These are phyloP conservation scores for Fusarium nodosum DNA, from an alignment of 2,329 filamentous ascomycete species.

Conservation along the genomic window DNA sequence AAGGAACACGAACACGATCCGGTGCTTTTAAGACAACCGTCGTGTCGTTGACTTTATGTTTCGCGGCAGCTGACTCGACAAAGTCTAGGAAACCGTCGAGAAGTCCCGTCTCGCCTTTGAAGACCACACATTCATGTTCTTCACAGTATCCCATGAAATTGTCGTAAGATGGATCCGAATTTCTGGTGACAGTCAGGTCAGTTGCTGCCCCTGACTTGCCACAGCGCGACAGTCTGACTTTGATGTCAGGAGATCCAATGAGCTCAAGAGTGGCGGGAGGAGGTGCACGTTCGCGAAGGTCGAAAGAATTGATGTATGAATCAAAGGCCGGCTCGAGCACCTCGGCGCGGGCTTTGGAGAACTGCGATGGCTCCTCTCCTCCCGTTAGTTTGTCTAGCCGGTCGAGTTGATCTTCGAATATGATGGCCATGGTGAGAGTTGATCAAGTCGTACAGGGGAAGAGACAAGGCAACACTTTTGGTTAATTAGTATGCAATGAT, in stretches of 20 bases:
- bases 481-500: no score
- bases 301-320: slow-evolving; percentile 27
- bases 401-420: slow-evolving; percentile 14
- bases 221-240: slow-evolving; percentile 21
- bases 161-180: slow-evolving; percentile 31
- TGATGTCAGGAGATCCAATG: slow-evolving; percentile 31
- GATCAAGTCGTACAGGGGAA: neutral
- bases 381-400: slow-evolving; percentile 1
- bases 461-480: neutral
- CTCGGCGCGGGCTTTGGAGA: slow-evolving; percentile 2
- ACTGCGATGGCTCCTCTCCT: neutral
- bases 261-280: slow-evolving; percentile 28
- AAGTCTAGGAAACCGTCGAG: slow-evolving; percentile 40
- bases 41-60: slow-evolving; percentile 12
- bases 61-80: slow-evolving; percentile 20
- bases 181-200: slow-evolving; percentile 28
- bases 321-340: slow-evolving; percentile 36
- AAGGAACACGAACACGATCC: slow-evolving; percentile 36
- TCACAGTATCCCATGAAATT: slow-evolving; percentile 47
- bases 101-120: slow-evolving; percentile 43
- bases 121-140: slow-evolving; percentile 39
- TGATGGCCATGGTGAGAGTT: slow-evolving; percentile 16
- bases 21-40: slow-evolving; percentile 33
- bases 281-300: slow-evolving; percentile 5
- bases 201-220: slow-evolving; percentile 14